Evolutionary conservation across 1,139 yeast species (phyloP).

Genomic region (Meyerozyma elateridarum): DNA sequence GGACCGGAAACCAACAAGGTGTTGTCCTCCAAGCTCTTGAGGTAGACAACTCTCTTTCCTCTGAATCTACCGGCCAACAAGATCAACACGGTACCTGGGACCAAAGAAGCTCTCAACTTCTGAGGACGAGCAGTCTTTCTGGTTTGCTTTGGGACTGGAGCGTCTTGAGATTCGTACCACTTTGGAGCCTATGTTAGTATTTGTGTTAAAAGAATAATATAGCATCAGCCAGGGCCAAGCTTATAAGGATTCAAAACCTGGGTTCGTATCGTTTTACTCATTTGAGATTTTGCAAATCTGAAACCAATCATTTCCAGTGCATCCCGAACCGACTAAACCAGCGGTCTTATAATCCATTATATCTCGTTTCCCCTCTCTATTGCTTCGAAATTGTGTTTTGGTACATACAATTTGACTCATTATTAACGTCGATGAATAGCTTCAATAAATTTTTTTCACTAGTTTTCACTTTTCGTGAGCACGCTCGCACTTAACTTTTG

Average conservation of each 20-base stretch:
- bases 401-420: slow-evolving; percentile 22
- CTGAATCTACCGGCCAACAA: slow-evolving; percentile 99
- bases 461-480: slow-evolving; percentile 13
- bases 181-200: slow-evolving; percentile 63
- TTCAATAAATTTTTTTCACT: slow-evolving; percentile 10
- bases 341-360: too few species aligned
- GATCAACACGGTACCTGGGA: slow-evolving; percentile 98
- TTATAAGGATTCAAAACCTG: too few species aligned
- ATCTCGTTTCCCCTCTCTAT: too few species aligned
- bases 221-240: too few species aligned
- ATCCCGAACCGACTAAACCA: too few species aligned
- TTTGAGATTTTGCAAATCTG: neutral
- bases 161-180: slow-evolving; percentile 96
- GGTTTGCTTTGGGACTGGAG: slow-evolving; percentile 77
- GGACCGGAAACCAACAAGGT: slow-evolving; percentile 98
- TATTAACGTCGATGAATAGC: slow-evolving; percentile 5
- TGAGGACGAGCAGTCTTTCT: slow-evolving; percentile 94
- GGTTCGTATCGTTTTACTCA: too few species aligned
- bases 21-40: slow-evolving; percentile 98
- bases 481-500: slow-evolving; percentile 14
- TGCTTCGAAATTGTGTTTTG: too few species aligned
- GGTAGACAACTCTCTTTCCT: slow-evolving; percentile 99
- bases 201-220: neutral
- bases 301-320: slow-evolving; percentile 2
- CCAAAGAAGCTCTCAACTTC: slow-evolving; percentile 93